Evolutionary conservation across 805 yeast species (phyloP).

Genomic region (Pichia californica): DNA sequence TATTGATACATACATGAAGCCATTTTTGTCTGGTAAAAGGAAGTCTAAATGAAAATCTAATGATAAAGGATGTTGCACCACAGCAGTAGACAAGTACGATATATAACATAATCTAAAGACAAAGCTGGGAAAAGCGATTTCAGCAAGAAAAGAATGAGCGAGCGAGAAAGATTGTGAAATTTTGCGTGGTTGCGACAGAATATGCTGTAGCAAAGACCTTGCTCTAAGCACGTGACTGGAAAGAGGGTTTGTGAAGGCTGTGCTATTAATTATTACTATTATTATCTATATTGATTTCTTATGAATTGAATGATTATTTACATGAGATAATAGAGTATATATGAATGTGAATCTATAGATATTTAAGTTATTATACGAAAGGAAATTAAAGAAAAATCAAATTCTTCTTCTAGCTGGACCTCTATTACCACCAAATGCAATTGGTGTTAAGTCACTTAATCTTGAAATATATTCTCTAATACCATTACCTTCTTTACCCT

Average conservation of each 20-base stretch:
- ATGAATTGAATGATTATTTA: too few species aligned
- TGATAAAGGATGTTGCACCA: neutral
- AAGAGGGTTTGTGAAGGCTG: neutral
- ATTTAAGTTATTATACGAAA: too few species aligned
- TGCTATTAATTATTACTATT: too few species aligned
- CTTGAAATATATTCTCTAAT: constrained; percentile 63
- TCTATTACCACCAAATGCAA: constrained; percentile 90
- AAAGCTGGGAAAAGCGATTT: neutral
- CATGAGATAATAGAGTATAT: too few species aligned
- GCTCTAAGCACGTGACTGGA: constrained; percentile 9
- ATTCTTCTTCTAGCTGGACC: constrained; percentile 78
- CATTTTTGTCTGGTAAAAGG: constrained; percentile 16
- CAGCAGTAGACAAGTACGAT: too few species aligned
- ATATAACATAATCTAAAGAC: too few species aligned
- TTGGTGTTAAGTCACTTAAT: constrained; percentile 69
- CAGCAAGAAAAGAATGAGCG: neutral
- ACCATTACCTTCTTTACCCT: constrained; percentile 79
- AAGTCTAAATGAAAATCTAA: neutral
- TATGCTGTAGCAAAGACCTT: constrained; percentile 12
- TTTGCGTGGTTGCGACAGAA: constrained; percentile 10
- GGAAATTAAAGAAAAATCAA: neutral
- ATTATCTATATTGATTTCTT: too few species aligned
- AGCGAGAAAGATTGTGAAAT: neutral
- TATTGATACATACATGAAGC: constrained; percentile 26
- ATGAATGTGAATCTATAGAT: too few species aligned